phyloP scores from a whole-genome alignment of 345 rosid genomes.

The Brassica incana region DNA sequence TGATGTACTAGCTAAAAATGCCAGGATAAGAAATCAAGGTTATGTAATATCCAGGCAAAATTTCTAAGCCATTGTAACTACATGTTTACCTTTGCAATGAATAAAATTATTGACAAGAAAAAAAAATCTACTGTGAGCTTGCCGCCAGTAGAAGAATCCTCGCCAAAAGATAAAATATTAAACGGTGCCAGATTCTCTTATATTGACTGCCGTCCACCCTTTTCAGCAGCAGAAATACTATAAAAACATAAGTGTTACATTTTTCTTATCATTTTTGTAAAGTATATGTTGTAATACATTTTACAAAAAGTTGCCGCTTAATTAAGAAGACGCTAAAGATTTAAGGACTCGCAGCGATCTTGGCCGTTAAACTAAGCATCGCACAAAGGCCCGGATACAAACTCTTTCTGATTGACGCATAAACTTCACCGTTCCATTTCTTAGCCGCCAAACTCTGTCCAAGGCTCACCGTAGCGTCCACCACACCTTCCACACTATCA shows the following conservation, averaged over 20 bases:
- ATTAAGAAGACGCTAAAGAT: constrained; percentile 30
- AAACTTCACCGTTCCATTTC: constrained; percentile 66
- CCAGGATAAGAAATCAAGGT: too few relatives aligned
- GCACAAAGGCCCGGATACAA: constrained; percentile 62
- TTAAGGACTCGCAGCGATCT: constrained; percentile 35
- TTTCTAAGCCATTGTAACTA: too few relatives aligned
- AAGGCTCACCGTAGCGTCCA: constrained; percentile 49
- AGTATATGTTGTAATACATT: neutral
- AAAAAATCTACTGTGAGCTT: too few relatives aligned
- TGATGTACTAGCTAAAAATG: too few relatives aligned
- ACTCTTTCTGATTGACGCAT: constrained; percentile 69
- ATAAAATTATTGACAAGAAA: too few relatives aligned
- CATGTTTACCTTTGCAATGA: too few relatives aligned
- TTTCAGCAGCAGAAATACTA: too few relatives aligned
- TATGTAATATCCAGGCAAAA: too few relatives aligned
- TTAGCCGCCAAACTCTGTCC: constrained; percentile 53
- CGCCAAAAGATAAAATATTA: too few relatives aligned
- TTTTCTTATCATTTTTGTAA: neutral
- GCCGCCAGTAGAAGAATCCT: too few relatives aligned
- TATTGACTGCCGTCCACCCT: too few relatives aligned
- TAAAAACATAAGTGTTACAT: neutral
- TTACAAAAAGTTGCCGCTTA: neutral
- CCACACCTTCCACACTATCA: constrained; percentile 47
- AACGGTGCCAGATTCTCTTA: too few relatives aligned
- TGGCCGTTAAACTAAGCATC: constrained; percentile 43